Evolutionary conservation across 305 asterid genomes (phyloP), one percentile per base, ranked within the genome.

Genomic region (Lippia alba): DNA sequence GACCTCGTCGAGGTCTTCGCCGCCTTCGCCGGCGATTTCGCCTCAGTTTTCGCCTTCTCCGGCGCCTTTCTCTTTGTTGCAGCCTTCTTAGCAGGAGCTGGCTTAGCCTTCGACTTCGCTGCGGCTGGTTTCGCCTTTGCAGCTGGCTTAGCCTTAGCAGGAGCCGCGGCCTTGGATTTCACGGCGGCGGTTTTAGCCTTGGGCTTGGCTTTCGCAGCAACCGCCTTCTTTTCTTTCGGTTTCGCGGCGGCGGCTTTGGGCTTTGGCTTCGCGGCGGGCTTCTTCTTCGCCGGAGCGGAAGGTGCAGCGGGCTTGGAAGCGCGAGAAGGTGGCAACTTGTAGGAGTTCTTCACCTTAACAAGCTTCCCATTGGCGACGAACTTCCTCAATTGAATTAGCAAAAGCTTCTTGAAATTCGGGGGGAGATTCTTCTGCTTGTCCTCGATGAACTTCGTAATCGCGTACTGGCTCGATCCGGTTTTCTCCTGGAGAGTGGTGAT

Each of bases 401-500:
- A 58, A 9, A 89, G 61, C 83, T 84, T 93, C 81, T 75, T 84
- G 77, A 91, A 91, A 80, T 87, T 91, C 0, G 87, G n/a, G 0
- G 98, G 88, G 11, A 93, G 82, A 70, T 70, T 75, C 84, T 85
- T 88, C 64, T 93, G 84, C 66, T 93, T 91, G 4, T 91, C 96
- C 45, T 91, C 97, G 2, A 86, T 82, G 75, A 83, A 87, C 74
- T 93, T 93, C 12, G 85, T 44, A 10, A 93, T 89, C 54, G 98
- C 98, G 30, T 82, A 76, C 73, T 89, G 99, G 32, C 99, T 94
- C 64, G 99, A 94, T 16, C 99, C 99, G 0, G 89, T 85, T 74
- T 71, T 78, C 36, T 94, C 97, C 74, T 88, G 86, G 61, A 91
- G 56, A 6, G 91, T 56, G n/a, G 69, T 81, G 51, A 94, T 89